Percentiles rank a stretch among this genome's conserved stretches.
Conservation (phyloP, 208 protist species). For the Crithidia acanthocephali region DNA sequence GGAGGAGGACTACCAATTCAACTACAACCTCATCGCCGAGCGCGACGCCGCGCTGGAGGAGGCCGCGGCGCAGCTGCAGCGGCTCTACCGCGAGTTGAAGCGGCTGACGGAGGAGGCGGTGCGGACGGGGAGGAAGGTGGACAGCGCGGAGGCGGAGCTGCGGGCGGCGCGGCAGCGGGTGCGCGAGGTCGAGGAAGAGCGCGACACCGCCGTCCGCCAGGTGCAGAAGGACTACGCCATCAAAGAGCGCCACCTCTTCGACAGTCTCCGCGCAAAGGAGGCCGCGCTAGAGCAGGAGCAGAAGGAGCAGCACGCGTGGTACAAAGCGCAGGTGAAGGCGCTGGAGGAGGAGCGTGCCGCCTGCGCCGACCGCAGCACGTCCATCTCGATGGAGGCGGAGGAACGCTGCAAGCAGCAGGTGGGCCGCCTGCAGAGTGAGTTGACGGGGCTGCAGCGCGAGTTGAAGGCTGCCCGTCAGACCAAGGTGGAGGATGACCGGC, state of each 20-base stretch:
- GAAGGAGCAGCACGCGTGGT: constrained; percentile 64
- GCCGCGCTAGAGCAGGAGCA: constrained; percentile 63
- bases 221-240: constrained; percentile 52
- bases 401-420: constrained; percentile 56
- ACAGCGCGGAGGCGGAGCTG: constrained; percentile 46
- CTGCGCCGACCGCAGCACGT: constrained; percentile 38
- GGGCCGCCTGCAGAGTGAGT: constrained; percentile 50
- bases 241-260: constrained; percentile 60
- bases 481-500: constrained; percentile 31
- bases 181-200: constrained; percentile 64
- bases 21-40: constrained; percentile 88
- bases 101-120: constrained; percentile 50
- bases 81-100: constrained; percentile 75
- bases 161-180: constrained; percentile 49
- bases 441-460: constrained; percentile 32
- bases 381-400: constrained; percentile 33
- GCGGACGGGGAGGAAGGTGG: constrained; percentile 43
- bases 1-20: constrained; percentile 92
- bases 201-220: constrained; percentile 44
- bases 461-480: constrained; percentile 38
- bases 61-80: constrained; percentile 77
- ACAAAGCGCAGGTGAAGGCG: constrained; percentile 47
- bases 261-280: constrained; percentile 42
- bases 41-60: constrained; percentile 87
- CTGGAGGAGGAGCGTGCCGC: constrained; percentile 54